These are phyloP conservation scores for Cercophora newfieldiana DNA, from an alignment of 495 filamentous ascomycete species.

Conservation along the genomic window DNA sequence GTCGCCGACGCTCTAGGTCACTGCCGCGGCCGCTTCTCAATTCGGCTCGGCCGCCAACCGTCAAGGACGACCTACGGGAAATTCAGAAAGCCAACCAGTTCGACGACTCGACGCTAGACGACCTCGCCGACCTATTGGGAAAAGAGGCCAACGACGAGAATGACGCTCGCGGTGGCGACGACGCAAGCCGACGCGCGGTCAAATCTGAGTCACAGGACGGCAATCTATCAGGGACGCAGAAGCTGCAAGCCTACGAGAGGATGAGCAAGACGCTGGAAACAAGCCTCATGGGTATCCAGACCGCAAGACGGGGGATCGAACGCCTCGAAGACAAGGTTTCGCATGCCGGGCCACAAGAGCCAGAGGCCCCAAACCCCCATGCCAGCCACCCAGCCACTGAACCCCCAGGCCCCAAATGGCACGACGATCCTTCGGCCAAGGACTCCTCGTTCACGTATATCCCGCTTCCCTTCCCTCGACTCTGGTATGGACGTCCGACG, in stretches of 20 bases:
- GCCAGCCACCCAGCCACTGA: background rate
- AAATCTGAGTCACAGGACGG: conserved; percentile 11
- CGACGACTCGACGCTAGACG: conserved; percentile 57
- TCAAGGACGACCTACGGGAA: conserved; percentile 50
- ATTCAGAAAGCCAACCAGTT: conserved; percentile 49
- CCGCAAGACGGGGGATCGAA: conserved; percentile 65
- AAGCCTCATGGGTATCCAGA: conserved; percentile 61
- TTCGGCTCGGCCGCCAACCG: conserved; percentile 47
- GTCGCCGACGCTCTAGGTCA: conserved; percentile 34
- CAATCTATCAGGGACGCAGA: conserved; percentile 37
- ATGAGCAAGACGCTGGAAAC: conserved; percentile 61
- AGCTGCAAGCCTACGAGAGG: conserved; percentile 42
- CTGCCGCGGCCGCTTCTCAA: conserved; percentile 46
- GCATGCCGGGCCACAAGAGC: conserved; percentile 36
- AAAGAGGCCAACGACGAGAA: conserved; percentile 26
- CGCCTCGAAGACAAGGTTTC: conserved; percentile 63
- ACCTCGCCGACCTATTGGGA: conserved; percentile 44
- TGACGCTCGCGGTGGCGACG: too few species aligned
- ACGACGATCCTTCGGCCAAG: background rate
- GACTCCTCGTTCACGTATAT: conserved; percentile 29
- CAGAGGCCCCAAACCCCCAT: conserved; percentile 4
- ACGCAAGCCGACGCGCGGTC: background rate
- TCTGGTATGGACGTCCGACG: conserved; percentile 51
- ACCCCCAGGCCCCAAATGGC: background rate
- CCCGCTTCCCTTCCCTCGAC: conserved; percentile 56